Evolutionary conservation across 495 filamentous ascomycete genomes (phyloP).

Genomic region (Penicillium steckii): DNA sequence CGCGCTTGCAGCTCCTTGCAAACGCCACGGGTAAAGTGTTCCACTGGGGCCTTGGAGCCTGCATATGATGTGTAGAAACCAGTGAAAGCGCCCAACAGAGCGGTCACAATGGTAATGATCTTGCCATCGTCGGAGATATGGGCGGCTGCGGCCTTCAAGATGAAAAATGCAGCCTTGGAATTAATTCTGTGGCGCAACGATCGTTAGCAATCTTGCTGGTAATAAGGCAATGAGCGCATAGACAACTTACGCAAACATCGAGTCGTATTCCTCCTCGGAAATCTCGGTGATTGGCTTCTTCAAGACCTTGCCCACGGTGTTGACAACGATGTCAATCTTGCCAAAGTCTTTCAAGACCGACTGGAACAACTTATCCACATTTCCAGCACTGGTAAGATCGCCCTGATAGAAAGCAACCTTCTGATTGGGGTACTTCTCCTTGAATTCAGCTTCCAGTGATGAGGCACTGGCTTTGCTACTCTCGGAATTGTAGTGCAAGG

Average conservation of each 20-base stretch:
- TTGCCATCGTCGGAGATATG: slow-evolving; percentile 36
- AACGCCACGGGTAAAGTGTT: slow-evolving; percentile 40
- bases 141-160: slow-evolving; percentile 31
- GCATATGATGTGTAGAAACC: slow-evolving; percentile 41
- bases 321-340: slow-evolving; percentile 55
- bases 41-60: slow-evolving; percentile 38
- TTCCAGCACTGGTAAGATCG: slow-evolving; percentile 28
- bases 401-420: slow-evolving; percentile 32
- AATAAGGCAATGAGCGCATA: not conserved
- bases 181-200: slow-evolving; percentile 25
- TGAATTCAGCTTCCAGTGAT: slow-evolving; percentile 28
- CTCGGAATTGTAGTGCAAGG: slow-evolving; percentile 34
- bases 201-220: not conserved
- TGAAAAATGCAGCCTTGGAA: slow-evolving; percentile 38
- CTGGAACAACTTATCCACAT: slow-evolving; percentile 31
- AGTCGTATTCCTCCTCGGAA: slow-evolving; percentile 49
- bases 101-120: slow-evolving; percentile 39
- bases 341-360: slow-evolving; percentile 32
- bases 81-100: slow-evolving; percentile 36
- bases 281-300: slow-evolving; percentile 51
- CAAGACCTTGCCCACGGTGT: slow-evolving; percentile 51
- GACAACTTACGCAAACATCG: slow-evolving; percentile 37
- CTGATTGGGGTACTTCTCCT: slow-evolving; percentile 20
- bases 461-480: slow-evolving; percentile 30
- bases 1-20: slow-evolving; percentile 38